A percentile compares a stretch with the other conserved stretches of the same genome.
Evolutionary conservation across 2,329 filamentous ascomycete species (phyloP).

Genomic region (Erysiphe pulchra): DNA sequence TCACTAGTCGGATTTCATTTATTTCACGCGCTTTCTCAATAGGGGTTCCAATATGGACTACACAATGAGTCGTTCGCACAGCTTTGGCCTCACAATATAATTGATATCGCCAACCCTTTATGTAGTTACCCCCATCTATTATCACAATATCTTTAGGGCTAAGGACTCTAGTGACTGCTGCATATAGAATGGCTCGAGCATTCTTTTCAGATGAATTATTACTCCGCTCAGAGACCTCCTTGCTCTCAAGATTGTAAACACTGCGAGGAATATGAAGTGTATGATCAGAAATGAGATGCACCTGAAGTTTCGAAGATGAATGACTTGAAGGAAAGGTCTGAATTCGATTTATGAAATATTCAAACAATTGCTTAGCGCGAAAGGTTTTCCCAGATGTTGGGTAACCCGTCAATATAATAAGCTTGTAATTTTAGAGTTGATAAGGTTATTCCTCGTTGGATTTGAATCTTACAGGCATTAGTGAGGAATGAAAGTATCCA

Average conservation of each 20-base stretch:
- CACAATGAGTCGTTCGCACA: constrained; percentile 45
- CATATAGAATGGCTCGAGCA: constrained; percentile 50
- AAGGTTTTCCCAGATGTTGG: constrained; percentile 45
- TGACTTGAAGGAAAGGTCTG: constrained; percentile 12
- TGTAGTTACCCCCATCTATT: constrained; percentile 62
- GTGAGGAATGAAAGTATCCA: no score
- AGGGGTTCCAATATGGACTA: constrained; percentile 37
- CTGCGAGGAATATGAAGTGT: constrained; percentile 39
- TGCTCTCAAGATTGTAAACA: constrained; percentile 40
- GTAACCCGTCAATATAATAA: constrained; percentile 40
- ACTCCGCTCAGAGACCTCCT: constrained; percentile 35
- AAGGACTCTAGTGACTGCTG: constrained; percentile 52
- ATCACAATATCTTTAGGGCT: constrained; percentile 52
- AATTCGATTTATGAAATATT: constrained; percentile 33
- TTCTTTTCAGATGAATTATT: constrained; percentile 60
- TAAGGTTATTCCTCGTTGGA: constrained; percentile 6
- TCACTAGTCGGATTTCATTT: constrained; percentile 31
- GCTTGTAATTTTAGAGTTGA: constrained; percentile 17
- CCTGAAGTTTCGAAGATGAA: constrained; percentile 22
- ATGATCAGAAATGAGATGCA: constrained; percentile 53
- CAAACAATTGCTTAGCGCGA: constrained; percentile 37
- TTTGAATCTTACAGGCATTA: constrained; percentile 27
- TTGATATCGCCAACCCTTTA: constrained; percentile 76
- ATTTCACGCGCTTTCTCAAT: constrained; percentile 25
- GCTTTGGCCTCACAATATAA: constrained; percentile 68